These are phyloP conservation scores for Dactylellina leptospora DNA, from an alignment of 2,329 filamentous ascomycete genomes.

Conservation along the genomic window DNA sequence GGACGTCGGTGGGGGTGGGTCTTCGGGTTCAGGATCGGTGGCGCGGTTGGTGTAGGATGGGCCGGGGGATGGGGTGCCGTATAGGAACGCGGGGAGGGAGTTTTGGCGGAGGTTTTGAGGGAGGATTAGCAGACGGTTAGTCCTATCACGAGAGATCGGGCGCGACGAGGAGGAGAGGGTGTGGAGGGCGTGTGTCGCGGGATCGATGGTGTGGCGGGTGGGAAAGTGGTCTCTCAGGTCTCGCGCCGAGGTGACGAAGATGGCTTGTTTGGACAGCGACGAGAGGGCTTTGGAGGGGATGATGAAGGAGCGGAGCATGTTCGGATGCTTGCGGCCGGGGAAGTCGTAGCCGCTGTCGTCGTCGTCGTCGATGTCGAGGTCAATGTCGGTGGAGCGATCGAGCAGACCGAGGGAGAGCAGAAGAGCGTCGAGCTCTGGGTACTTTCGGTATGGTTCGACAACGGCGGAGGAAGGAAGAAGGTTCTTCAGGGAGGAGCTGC, in stretches of 20 bases:
- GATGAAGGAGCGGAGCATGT: conserved; percentile 45
- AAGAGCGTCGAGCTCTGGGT: conserved; percentile 32
- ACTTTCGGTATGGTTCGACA: conserved; percentile 36
- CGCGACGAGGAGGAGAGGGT: conserved; percentile 9
- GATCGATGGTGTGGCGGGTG: conserved; percentile 38
- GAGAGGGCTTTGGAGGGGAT: conserved; percentile 41
- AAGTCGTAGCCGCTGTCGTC: background rate
- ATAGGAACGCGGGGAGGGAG: conserved; percentile 18
- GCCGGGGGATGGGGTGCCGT: conserved; percentile 36
- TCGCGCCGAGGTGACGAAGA: conserved; percentile 32
- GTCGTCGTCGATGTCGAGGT: conserved; percentile 7
- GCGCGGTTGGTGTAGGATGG: conserved; percentile 49
- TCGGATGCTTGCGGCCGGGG: conserved; percentile 1
- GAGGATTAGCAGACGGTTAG: conserved; percentile 5
- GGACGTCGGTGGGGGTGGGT: conserved; percentile 3
- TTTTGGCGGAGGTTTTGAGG: conserved; percentile 26
- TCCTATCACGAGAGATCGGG: background rate
- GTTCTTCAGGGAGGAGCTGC: conserved; percentile 19
- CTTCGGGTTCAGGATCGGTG: conserved; percentile 30
- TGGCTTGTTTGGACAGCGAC: conserved; percentile 37
- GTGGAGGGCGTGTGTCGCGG: conserved; percentile 12
- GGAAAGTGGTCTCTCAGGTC: conserved; percentile 48
- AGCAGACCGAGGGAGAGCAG: conserved; percentile 32
- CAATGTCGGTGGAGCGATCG: conserved; percentile 13
- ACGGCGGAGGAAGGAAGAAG: background rate